Conservation (phyloP, 306 rosid genomes). For the Parietaria judaica region DNA sequence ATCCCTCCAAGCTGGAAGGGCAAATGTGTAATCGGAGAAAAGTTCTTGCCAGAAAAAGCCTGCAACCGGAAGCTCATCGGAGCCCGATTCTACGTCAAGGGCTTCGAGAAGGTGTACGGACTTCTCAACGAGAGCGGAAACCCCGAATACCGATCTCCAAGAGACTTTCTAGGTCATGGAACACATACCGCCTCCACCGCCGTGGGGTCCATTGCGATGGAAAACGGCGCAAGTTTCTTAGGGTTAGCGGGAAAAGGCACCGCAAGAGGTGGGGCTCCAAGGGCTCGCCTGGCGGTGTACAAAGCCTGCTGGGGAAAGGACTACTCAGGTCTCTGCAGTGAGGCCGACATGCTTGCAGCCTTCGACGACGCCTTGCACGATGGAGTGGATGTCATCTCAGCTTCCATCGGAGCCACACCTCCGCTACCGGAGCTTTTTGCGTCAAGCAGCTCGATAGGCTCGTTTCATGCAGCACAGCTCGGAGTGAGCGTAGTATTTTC, state of each 20-base stretch:
- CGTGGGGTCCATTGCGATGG: constrained; percentile 31
- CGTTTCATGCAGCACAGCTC: constrained; percentile 46
- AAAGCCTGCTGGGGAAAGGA: constrained; percentile 46
- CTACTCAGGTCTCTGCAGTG: constrained; percentile 27
- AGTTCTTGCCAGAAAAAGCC: constrained; percentile 28
- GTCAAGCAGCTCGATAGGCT: constrained; percentile 27
- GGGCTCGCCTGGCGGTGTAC: constrained; percentile 46
- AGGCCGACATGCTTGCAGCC: constrained; percentile 46
- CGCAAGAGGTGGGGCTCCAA: constrained; percentile 48
- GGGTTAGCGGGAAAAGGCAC: constrained; percentile 30
- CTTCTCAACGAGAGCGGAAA: constrained; percentile 26
- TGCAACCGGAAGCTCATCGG: constrained; percentile 52
- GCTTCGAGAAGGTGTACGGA: constrained; percentile 32
- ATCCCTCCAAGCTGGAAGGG: constrained; percentile 48
- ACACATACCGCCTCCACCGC: constrained; percentile 59
- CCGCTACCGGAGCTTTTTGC: constrained; percentile 28
- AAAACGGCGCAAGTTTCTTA: constrained; percentile 19
- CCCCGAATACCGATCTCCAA: constrained; percentile 35
- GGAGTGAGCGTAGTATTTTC: constrained; percentile 46
- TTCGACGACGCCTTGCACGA: constrained; percentile 50
- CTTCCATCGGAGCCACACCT: constrained; percentile 32
- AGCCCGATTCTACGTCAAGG: constrained; percentile 48
- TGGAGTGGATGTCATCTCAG: constrained; percentile 47
- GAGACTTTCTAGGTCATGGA: constrained; percentile 52
- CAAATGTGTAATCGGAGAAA: constrained; percentile 30